Evolutionary conservation across 2,329 filamentous ascomycete genomes (phyloP).

Genomic region (Leptographium procerum): DNA sequence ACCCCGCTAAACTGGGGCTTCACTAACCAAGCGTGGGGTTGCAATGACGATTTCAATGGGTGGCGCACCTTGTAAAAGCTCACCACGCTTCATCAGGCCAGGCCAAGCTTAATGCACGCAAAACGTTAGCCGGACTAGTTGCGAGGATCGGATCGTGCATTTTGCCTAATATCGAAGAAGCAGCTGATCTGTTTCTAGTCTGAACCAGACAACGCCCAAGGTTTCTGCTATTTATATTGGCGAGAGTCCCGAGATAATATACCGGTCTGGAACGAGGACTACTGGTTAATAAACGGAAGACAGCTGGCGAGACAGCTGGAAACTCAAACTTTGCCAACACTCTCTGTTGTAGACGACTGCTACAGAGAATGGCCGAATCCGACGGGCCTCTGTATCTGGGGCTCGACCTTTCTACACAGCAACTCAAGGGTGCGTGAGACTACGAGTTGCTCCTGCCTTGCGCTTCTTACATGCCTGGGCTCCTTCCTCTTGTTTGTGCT

Average conservation of each 20-base stretch:
- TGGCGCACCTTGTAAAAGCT: neutral
- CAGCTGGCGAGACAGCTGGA: neutral
- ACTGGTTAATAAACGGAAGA: neutral
- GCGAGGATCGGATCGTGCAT: neutral
- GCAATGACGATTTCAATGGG: neutral
- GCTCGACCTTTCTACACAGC: constrained; percentile 93
- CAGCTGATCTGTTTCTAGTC: neutral
- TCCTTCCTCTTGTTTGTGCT: neutral
- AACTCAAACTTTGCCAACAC: too few species aligned
- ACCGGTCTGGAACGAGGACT: neutral
- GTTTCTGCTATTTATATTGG: neutral
- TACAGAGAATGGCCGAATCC: constrained; percentile 3
- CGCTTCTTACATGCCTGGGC: neutral
- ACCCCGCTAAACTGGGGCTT: neutral
- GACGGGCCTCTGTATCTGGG: constrained; percentile 66
- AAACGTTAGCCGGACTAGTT: neutral
- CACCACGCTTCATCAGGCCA: neutral
- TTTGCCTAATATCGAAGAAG: neutral
- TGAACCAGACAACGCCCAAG: neutral
- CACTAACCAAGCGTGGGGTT: neutral
- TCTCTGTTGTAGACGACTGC: neutral
- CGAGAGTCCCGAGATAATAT: too few species aligned
- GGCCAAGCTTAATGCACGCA: neutral
- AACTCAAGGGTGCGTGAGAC: constrained; percentile 63
- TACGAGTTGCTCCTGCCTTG: neutral